Evolutionary conservation across 371 early-diverging fungal genomes (phyloP).

Genomic region (Zopfochytrium polystomum): DNA sequence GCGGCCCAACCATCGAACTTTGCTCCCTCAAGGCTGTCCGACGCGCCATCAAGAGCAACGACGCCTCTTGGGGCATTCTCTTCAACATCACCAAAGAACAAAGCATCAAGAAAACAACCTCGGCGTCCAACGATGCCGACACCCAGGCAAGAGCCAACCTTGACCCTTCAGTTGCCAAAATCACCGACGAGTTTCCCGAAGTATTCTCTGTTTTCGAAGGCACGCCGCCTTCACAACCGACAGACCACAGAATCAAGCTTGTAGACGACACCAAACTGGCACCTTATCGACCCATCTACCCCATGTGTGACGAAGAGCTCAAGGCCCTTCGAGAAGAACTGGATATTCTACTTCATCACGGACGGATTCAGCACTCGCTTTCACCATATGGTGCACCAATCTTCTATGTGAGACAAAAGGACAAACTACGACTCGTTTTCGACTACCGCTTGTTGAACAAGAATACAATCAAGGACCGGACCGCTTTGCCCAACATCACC

Average conservation of each 20-base stretch:
- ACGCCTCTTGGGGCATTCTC: neutral
- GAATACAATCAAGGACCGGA: conserved; percentile 14
- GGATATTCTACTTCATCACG: neutral
- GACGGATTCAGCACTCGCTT: conserved; percentile 20
- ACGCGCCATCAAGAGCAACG: neutral
- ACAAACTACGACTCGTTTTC: conserved; percentile 22
- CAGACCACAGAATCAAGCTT: conserved; percentile 11
- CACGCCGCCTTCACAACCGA: conserved; percentile 4
- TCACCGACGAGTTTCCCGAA: conserved; percentile 10
- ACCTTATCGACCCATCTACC: conserved; percentile 18
- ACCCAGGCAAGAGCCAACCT: neutral
- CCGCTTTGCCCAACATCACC: conserved; percentile 16
- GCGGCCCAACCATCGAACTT: neutral
- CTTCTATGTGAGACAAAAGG: conserved; percentile 30
- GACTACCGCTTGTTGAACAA: conserved; percentile 11
- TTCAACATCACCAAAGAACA: neutral
- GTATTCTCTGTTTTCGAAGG: conserved; percentile 7
- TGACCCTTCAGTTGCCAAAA: neutral
- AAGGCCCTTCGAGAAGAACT: conserved; percentile 10
- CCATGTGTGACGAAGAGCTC: conserved; percentile 19
- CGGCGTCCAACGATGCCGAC: neutral
- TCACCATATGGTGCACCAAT: conserved; percentile 56
- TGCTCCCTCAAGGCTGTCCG: neutral
- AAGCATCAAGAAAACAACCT: neutral
- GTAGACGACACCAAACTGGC: neutral